Conservation (phyloP, 768 basidiomycete genomes). For the Collybia mongolica region DNA sequence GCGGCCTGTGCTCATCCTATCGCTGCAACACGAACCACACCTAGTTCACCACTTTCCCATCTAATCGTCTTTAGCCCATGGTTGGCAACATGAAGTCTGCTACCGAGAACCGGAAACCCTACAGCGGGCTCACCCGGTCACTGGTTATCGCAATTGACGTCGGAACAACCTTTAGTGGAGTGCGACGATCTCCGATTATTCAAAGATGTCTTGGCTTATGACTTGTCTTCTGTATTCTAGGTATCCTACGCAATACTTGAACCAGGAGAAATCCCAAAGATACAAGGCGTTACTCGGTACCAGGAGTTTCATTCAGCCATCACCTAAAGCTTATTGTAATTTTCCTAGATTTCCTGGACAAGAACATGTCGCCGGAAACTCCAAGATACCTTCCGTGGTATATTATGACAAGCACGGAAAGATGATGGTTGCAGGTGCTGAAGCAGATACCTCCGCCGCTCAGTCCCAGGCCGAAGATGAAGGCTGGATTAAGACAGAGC, state of each 20-base stretch:
- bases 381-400: conserved; percentile 78
- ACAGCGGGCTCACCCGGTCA: conserved; percentile 58
- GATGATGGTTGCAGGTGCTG: conserved; percentile 74
- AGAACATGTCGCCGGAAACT: conserved; percentile 83
- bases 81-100: conserved; percentile 38
- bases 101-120: conserved; percentile 70
- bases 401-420: conserved; percentile 68
- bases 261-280: conserved; percentile 78
- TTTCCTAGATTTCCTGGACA: conserved; percentile 72
- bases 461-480: conserved; percentile 73
- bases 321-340: conserved; percentile 5
- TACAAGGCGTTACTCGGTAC: conserved; percentile 77
- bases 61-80: conserved; percentile 31
- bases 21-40: background rate
- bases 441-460: conserved; percentile 62
- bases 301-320: background rate
- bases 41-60: conserved; percentile 14
- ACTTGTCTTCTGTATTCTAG: conserved; percentile 20
- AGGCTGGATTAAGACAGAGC: conserved; percentile 71
- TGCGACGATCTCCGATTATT: conserved; percentile 23
- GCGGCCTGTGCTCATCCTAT: conserved; percentile 6
- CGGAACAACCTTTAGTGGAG: conserved; percentile 82
- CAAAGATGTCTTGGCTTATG: conserved; percentile 2
- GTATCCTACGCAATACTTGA: conserved; percentile 82
- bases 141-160: conserved; percentile 80